phyloP scores from a whole-genome alignment of 2,329 filamentous ascomycete species.

The Eurotiales sp. region DNA sequence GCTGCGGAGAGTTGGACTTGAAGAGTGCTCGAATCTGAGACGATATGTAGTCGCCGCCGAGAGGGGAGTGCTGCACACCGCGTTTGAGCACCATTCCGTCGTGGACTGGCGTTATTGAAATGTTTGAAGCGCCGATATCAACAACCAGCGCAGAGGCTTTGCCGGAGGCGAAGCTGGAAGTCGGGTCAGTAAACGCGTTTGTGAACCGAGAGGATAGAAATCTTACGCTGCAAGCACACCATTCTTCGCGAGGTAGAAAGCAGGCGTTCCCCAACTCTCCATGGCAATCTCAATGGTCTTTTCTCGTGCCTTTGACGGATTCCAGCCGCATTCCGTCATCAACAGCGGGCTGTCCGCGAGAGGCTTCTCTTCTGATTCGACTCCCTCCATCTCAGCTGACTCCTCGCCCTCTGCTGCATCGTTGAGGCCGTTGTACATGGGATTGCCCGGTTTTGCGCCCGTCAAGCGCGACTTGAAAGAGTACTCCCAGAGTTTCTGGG shows the following conservation, averaged over 20 bases:
- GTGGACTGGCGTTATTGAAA: constrained; percentile 84
- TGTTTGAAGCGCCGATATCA: constrained; percentile 84
- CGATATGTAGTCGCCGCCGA: constrained; percentile 87
- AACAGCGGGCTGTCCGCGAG: constrained; percentile 86
- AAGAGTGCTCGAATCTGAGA: constrained; percentile 81
- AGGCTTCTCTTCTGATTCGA: constrained; percentile 66
- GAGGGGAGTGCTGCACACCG: constrained; percentile 76
- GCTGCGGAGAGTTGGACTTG: constrained; percentile 61
- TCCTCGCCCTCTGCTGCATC: constrained; percentile 58
- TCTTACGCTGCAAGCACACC: constrained; percentile 73
- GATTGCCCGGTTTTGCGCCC: constrained; percentile 65
- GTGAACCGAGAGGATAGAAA: neutral
- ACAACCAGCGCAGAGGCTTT: constrained; percentile 91
- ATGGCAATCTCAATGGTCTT: constrained; percentile 95
- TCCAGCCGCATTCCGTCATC: constrained; percentile 94
- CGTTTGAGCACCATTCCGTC: constrained; percentile 94
- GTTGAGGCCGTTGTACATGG: constrained; percentile 74
- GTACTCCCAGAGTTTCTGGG: constrained; percentile 86
- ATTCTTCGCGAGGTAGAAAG: constrained; percentile 87
- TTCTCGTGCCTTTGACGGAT: constrained; percentile 79
- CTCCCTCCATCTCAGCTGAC: constrained; percentile 55
- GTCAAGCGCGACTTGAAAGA: constrained; percentile 85
- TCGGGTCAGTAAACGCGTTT: neutral
- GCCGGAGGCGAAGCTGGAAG: constrained; percentile 70
- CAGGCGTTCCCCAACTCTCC: constrained; percentile 93